These are phyloP conservation scores for Gracilaria caudata DNA, from an alignment of 23 red algal species.

Conservation along the genomic window DNA sequence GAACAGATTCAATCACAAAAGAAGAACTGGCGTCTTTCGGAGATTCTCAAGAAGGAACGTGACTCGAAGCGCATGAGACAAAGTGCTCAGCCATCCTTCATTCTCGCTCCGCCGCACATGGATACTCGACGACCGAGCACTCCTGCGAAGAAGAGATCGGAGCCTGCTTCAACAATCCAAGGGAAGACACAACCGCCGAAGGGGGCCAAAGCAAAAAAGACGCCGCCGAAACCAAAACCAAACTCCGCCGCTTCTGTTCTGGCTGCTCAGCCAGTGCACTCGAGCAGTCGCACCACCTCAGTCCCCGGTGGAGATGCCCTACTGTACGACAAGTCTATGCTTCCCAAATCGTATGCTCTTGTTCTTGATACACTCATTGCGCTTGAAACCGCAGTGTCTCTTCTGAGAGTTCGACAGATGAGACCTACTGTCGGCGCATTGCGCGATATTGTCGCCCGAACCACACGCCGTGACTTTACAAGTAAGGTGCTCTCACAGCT, in stretches of 20 bases:
- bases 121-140: constrained; percentile 27
- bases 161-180: neutral
- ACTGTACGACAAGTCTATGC: constrained; percentile 35
- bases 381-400: constrained; percentile 49
- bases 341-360: constrained; percentile 42
- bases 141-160: neutral
- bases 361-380: constrained; percentile 44
- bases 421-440: constrained; percentile 45
- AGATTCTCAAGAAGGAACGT: constrained; percentile 54
- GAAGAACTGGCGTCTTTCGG: constrained; percentile 41
- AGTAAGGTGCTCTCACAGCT: constrained; percentile 41
- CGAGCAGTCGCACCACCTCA: neutral
- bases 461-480: constrained; percentile 60
- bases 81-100: constrained; percentile 33
- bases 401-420: constrained; percentile 48
- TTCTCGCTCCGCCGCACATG: constrained; percentile 47
- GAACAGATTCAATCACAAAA: constrained; percentile 35
- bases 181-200: neutral
- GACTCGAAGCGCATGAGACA: constrained; percentile 16
- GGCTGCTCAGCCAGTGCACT: neutral
- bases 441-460: constrained; percentile 46
- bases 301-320: constrained; percentile 56
- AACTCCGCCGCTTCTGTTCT: neutral
- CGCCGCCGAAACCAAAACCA: neutral
- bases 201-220: neutral